Base-by-base conservation (phyloP, 108 stramenopile species). In the Nitzschia putrida region DNA sequence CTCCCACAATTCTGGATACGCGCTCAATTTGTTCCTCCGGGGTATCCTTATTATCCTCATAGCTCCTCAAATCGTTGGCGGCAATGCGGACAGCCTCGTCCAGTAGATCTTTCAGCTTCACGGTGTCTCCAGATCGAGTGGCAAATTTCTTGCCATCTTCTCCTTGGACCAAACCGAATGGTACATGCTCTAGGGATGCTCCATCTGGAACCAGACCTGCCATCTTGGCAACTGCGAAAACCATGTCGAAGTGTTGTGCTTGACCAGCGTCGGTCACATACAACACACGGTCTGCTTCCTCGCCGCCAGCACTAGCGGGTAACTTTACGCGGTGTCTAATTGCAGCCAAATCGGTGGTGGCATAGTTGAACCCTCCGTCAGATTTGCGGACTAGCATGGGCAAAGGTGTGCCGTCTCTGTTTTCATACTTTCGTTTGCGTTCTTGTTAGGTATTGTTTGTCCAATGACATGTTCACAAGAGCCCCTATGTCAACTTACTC, bases 121-220 rank as follows among this genome's bases (percentile, higher is more conserved):
- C 98, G 11, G 98, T 98, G 25, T 96, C 97, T 44, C 99, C 98
- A 14, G 92, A 93, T 55, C 99, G 80, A 24, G 99, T 98, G 21
- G 96, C 96, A 83, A 98, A 98, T 71, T 96, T 95, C 83, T 99
- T 98, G 26, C 97, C 96, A 72, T 98, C 98, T 71, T 94, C 95
- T n/a, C 96, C 96, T 68, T 94, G 97, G n/a, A 99, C 98, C 40
- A 99, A 83, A 53, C 98, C 98, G 69, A 99, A 99, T 13, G 95
- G 95, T 11, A 99, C 95, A 83, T 99, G 99, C 59, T 98, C 97
- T 38, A 95, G 50, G 1, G 88, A 86, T 22, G 73, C 80, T 11
- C 63, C 47, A 3, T 86, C 80, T 22, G 87, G 69, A 34, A 93
- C 65, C 60, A 87, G 95, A 13, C 88, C 89, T 8, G 93, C 93